Conservation (phyloP, 83 land plant genomes). For the Picea mariana region DNA sequence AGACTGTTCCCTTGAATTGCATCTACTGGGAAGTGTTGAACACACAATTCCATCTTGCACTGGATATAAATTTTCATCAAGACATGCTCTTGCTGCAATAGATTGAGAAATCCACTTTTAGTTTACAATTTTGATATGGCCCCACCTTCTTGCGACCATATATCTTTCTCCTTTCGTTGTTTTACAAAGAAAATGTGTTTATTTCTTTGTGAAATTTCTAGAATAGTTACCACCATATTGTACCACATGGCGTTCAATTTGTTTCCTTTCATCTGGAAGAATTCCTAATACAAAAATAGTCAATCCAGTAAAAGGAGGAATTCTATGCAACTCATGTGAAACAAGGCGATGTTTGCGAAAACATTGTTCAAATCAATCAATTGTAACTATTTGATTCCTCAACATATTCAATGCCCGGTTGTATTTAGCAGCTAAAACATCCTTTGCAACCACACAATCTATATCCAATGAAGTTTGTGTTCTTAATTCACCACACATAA, state of each 20-base stretch:
- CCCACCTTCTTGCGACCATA: too few species aligned
- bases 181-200: constrained; percentile 86
- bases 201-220: constrained; percentile 77
- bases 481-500: constrained; percentile 77
- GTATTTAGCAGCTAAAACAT: constrained; percentile 83
- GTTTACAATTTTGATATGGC: too few species aligned
- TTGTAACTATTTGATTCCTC: constrained; percentile 79
- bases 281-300: constrained; percentile 59
- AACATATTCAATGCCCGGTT: constrained; percentile 70
- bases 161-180: constrained; percentile 21
- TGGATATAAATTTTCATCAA: constrained; percentile 79
- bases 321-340: constrained; percentile 72
- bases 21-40: constrained; percentile 12
- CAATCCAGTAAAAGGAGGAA: constrained; percentile 31
- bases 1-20: background rate
- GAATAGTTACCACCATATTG: constrained; percentile 85
- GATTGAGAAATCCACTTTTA: too few species aligned
- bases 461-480: constrained; percentile 22
- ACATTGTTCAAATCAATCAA: constrained; percentile 80
- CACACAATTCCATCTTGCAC: constrained; percentile 37
- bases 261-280: constrained; percentile 67
- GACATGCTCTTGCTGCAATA: constrained; percentile 43
- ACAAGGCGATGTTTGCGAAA: constrained; percentile 87
- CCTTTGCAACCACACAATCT: too few species aligned
- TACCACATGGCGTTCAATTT: constrained; percentile 53